Evolutionary conservation across 768 basidiomycete species (phyloP), one percentile per base, ranked within the genome.

Genomic region (Holtermanniella nyarrowii): DNA sequence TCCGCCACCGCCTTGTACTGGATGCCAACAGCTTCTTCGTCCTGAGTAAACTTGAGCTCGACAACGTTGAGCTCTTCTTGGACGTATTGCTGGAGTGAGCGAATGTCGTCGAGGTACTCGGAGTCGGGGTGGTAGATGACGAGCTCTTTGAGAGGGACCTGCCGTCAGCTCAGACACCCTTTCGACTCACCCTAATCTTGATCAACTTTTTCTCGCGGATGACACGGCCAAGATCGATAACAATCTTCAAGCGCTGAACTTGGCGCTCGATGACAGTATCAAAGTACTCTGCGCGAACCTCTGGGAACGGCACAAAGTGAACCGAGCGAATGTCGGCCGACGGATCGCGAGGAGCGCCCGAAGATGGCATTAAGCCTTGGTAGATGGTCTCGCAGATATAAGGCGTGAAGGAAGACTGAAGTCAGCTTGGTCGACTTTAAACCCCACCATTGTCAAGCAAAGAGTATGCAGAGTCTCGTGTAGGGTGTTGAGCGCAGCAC

Each of bases 311-410:
- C 55, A 97, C 70, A 79, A 97, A 99, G 74, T 99, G 95, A 57
- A 99, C 75, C 2, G 95, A 97, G 53, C 95, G 85, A 4, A 83
- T 78, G 62, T 97, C 95, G 49, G 73, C 66, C 1, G 79, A 80
- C 16, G 78, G 78, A 23, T 66, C 63, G 44, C 69, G 63, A 2
- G 55, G 50, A 1, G 75, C 69, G 18, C 81, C 78, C 58, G 86
- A 79, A 54, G 82, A 81, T 0, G 89, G 88, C 57, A 93, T 85
- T 39, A 97, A 77, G 26, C 86, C 81, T 69, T 97, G 95, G 72
- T 96, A 97, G 54, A 97, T 76, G 73, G 84, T 95, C 73, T 99
- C 95, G 5, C 90, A 91, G 69, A 97, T 76, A 80, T 96, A 97
- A 0, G 95, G 95, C 7, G 91, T 96, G 73, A 95, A 99, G 5